These are phyloP conservation scores for Diutina ranongensis DNA, from an alignment of 1,139 yeast species.

Conservation along the genomic window DNA sequence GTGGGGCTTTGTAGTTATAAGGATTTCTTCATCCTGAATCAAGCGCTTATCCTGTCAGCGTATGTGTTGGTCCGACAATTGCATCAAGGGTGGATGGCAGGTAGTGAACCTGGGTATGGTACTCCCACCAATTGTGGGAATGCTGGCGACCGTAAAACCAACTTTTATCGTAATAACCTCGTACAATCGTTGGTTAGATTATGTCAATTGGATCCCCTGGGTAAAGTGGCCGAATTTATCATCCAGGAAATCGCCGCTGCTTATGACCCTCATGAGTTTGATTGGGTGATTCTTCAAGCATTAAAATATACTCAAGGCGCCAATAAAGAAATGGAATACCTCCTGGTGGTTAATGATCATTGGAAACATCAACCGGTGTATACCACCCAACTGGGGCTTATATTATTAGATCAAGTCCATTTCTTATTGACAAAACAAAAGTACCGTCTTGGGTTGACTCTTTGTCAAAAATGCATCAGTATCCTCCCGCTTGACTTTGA, in stretches of 20 bases:
- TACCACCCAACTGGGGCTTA: conserved; percentile 23
- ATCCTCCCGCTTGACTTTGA: conserved; percentile 33
- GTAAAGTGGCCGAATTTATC: conserved; percentile 14
- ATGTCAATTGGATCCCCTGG: conserved; percentile 14
- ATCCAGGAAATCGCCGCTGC: conserved; percentile 13
- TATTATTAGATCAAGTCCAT: conserved; percentile 28
- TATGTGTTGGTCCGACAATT: conserved; percentile 16
- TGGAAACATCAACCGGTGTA: conserved; percentile 11
- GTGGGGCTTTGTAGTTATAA: conserved; percentile 25
- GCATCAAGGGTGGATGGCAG: conserved; percentile 20
- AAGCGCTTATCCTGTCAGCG: conserved; percentile 12
- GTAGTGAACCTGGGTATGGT: conserved; percentile 19
- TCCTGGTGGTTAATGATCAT: conserved; percentile 18
- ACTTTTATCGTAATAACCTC: conserved; percentile 23
- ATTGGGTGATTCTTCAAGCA: conserved; percentile 19
- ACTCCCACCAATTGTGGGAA: conserved; percentile 21
- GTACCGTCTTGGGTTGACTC: conserved; percentile 18
- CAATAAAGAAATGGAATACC: conserved; percentile 18
- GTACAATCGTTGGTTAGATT: conserved; percentile 21
- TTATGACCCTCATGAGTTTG: conserved; percentile 18
- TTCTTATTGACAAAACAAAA: conserved; percentile 22
- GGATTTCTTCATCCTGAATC: conserved; percentile 13
- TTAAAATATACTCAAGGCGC: conserved; percentile 18
- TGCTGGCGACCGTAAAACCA: conserved; percentile 17
- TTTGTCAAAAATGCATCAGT: conserved; percentile 22